Evolutionary conservation across 1,284 basidiomycete species (phyloP).

Genomic region (Vanrija pseudolonga): DNA sequence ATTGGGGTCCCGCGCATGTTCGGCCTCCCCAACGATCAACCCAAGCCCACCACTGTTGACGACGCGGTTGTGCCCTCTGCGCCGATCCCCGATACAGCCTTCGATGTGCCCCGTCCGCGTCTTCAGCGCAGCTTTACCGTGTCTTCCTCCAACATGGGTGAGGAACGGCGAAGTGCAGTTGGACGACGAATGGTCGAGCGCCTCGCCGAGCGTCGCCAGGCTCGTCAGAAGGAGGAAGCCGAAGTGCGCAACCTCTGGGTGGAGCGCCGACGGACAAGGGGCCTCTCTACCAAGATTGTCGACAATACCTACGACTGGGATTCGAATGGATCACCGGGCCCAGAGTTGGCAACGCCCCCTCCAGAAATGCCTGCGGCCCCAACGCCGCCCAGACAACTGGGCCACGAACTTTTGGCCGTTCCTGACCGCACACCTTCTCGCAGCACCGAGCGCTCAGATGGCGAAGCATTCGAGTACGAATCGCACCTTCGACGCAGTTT

Average conservation of each 20-base stretch:
- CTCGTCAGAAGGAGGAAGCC: slow-evolving; percentile 36
- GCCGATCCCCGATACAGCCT: slow-evolving; percentile 11
- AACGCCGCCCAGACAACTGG: background rate
- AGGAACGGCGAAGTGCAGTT: slow-evolving; percentile 48
- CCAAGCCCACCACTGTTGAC: background rate
- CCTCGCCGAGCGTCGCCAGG: slow-evolving; percentile 39
- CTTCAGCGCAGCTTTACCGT: slow-evolving; percentile 47
- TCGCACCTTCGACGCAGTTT: slow-evolving; percentile 37
- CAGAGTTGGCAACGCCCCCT: background rate
- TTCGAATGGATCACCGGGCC: too few relatives aligned
- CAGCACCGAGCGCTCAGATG: slow-evolving; percentile 32
- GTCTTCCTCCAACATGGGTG: slow-evolving; percentile 45
- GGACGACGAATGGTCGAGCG: slow-evolving; percentile 48
- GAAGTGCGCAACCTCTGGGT: slow-evolving; percentile 41
- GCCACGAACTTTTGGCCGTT: background rate
- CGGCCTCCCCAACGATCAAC: slow-evolving; percentile 6
- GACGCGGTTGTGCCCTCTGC: slow-evolving; percentile 1
- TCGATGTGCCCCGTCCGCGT: slow-evolving; percentile 33
- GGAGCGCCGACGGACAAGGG: slow-evolving; percentile 25
- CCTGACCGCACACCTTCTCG: slow-evolving; percentile 36
- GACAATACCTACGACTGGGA: slow-evolving; percentile 1
- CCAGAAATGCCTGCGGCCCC: background rate
- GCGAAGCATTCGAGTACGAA: slow-evolving; percentile 45
- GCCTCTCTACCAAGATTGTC: background rate
- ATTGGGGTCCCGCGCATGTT: slow-evolving; percentile 33